Evolutionary conservation across 768 basidiomycete genomes (phyloP).

Genomic region (Peribolospora baueri): DNA sequence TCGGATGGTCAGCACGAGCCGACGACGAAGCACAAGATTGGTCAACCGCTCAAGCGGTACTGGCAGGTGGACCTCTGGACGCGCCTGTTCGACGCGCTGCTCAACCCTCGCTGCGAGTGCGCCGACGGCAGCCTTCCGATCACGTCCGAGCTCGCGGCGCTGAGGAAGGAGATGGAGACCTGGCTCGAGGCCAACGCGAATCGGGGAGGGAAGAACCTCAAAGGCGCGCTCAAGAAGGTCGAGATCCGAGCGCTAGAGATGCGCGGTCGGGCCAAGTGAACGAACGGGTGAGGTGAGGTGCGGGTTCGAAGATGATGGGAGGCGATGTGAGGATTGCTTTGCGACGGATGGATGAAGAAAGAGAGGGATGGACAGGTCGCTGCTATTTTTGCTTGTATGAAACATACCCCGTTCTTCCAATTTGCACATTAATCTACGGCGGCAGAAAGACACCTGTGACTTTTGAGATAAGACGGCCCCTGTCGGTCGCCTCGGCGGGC

Average conservation of each 20-base stretch:
- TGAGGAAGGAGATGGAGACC: constrained; percentile 59
- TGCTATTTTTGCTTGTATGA: too few relatives aligned
- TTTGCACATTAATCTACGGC: too few relatives aligned
- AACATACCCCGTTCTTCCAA: too few relatives aligned
- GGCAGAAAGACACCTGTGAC: too few relatives aligned
- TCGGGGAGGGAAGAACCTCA: constrained; percentile 27
- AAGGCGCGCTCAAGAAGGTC: constrained; percentile 20
- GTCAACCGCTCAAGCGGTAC: constrained; percentile 67
- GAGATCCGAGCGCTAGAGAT: constrained; percentile 11
- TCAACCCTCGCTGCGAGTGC: constrained; percentile 49
- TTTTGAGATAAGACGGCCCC: too few relatives aligned
- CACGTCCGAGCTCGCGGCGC: constrained; percentile 33
- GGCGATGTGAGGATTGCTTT: too few relatives aligned
- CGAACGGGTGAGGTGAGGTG: too few relatives aligned
- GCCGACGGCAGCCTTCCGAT: constrained; percentile 43
- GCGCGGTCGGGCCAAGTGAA: too few relatives aligned
- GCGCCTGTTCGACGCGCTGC: constrained; percentile 52
- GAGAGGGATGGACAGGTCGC: too few relatives aligned
- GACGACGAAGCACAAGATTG: constrained; percentile 33
- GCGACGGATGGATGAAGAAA: too few relatives aligned
- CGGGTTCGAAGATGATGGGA: too few relatives aligned
- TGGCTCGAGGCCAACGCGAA: constrained; percentile 76
- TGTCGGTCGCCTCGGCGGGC: too few relatives aligned
- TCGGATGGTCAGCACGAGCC: constrained; percentile 1
- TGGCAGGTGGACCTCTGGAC: constrained; percentile 83